A percentile compares a stretch with the other conserved stretches of the same genome.
These are phyloP conservation scores for Zostera marina DNA, from an alignment of 116 monocot species.

Conservation along the genomic window DNA sequence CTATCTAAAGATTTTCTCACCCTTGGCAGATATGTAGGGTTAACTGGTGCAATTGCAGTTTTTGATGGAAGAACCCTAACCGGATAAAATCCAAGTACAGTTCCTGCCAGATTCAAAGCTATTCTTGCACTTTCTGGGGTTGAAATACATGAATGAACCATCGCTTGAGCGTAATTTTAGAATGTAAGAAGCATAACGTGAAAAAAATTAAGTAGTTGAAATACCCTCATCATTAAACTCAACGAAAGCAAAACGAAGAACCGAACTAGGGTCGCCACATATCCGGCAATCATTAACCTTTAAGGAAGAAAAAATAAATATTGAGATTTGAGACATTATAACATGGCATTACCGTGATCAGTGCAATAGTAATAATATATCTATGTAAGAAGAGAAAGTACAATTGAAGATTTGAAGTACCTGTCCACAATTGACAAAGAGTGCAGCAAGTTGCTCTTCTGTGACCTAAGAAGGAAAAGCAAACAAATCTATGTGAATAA, in stretches of 20 bases:
- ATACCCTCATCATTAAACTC: slow-evolving; percentile 73
- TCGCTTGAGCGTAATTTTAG: not conserved
- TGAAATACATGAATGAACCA: not conserved
- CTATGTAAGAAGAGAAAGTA: not conserved
- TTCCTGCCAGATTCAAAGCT: slow-evolving; percentile 60
- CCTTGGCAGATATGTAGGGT: slow-evolving; percentile 70
- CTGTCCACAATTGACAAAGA: slow-evolving; percentile 66
- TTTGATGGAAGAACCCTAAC: slow-evolving; percentile 91
- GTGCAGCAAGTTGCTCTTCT: slow-evolving; percentile 73
- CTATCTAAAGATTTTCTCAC: slow-evolving; percentile 20
- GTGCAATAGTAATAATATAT: not conserved
- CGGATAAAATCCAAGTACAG: slow-evolving; percentile 80
- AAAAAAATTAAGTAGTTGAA: not conserved
- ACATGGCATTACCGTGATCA: not conserved
- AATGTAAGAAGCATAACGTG: not conserved
- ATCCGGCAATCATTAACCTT: slow-evolving; percentile 78
- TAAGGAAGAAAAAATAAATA: slow-evolving; percentile 8
- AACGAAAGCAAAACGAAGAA: slow-evolving; percentile 75
- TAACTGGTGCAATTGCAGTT: slow-evolving; percentile 88
- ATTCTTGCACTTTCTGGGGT: slow-evolving; percentile 69
- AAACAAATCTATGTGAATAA: not conserved
- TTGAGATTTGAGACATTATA: not conserved
- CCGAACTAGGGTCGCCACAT: slow-evolving; percentile 69
- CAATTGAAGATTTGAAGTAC: slow-evolving; percentile 12
- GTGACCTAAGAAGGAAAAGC: slow-evolving; percentile 40